phyloP scores from a whole-genome alignment of 495 filamentous ascomycete genomes.

The Bathelium albidoporum region DNA sequence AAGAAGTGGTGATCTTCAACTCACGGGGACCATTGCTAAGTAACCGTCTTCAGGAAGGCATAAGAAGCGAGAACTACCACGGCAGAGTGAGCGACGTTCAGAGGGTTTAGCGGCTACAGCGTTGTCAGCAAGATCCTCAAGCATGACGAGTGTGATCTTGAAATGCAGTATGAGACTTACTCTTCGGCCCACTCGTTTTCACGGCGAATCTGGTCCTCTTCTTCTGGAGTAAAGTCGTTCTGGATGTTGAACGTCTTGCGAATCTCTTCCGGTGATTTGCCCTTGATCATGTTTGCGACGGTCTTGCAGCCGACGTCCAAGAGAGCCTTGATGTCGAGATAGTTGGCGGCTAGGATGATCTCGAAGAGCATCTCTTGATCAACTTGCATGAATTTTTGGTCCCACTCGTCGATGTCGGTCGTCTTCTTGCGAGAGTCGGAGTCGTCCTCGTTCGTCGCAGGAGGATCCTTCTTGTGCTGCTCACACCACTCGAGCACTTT shows the following conservation, averaged over 20 bases:
- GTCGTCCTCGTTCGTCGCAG: constrained; percentile 67
- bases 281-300: constrained; percentile 81
- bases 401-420: constrained; percentile 98
- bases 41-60: neutral
- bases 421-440: constrained; percentile 94
- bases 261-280: constrained; percentile 72
- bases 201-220: constrained; percentile 72
- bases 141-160: neutral
- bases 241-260: constrained; percentile 77
- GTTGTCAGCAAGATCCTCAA: neutral
- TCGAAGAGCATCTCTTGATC: constrained; percentile 99
- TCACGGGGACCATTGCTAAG: neutral
- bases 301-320: constrained; percentile 79
- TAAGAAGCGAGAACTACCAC: neutral
- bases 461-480: constrained; percentile 83
- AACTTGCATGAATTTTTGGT: constrained; percentile 99
- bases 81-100: neutral
- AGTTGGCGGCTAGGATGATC: constrained; percentile 85
- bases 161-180: neutral
- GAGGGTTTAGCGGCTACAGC: neutral
- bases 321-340: constrained; percentile 72
- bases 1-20: neutral
- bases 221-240: constrained; percentile 73
- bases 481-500: constrained; percentile 98
- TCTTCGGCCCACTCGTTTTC: constrained; percentile 84